Evolutionary conservation across 306 rosid genomes (phyloP).

Genomic region (Rosa multiflora): DNA sequence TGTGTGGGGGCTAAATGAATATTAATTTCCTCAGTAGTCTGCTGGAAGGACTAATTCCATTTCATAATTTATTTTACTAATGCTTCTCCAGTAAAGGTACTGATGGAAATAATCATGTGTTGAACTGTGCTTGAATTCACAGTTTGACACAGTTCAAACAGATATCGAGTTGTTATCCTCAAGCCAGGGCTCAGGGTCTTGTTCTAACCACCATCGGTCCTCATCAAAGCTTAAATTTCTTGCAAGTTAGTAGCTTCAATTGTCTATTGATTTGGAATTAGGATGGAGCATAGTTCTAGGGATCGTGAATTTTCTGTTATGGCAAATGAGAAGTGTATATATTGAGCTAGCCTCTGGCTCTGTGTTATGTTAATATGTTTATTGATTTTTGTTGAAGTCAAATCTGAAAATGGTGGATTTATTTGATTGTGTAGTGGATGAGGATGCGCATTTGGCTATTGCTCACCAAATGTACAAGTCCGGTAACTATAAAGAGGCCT

Average conservation of each 20-base stretch:
- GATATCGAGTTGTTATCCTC: constrained; percentile 79
- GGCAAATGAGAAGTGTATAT: background rate
- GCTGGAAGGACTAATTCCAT: constrained; percentile 43
- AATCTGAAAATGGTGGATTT: background rate
- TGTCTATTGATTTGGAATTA: too few species aligned
- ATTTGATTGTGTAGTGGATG: constrained; percentile 66
- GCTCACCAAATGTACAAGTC: constrained; percentile 93
- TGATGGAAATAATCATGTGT: constrained; percentile 74
- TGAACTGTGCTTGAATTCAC: constrained; percentile 79
- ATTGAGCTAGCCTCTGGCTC: background rate
- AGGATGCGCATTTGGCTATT: constrained; percentile 69
- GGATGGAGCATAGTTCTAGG: background rate
- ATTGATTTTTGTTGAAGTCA: background rate
- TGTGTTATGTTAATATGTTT: background rate
- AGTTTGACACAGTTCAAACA: constrained; percentile 53
- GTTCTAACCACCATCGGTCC: constrained; percentile 63
- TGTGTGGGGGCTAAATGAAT: constrained; percentile 12
- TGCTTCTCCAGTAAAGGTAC: constrained; percentile 59
- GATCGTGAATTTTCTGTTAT: background rate
- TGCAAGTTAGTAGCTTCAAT: background rate
- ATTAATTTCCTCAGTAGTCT: constrained; percentile 3
- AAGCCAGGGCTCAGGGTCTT: constrained; percentile 85
- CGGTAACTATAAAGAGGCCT: constrained; percentile 84
- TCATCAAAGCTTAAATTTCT: too few species aligned
- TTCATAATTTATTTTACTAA: constrained; percentile 55